Base-by-base conservation (phyloP, 2,329 filamentous ascomycete genomes). In the Fusarium austroafricanum region DNA sequence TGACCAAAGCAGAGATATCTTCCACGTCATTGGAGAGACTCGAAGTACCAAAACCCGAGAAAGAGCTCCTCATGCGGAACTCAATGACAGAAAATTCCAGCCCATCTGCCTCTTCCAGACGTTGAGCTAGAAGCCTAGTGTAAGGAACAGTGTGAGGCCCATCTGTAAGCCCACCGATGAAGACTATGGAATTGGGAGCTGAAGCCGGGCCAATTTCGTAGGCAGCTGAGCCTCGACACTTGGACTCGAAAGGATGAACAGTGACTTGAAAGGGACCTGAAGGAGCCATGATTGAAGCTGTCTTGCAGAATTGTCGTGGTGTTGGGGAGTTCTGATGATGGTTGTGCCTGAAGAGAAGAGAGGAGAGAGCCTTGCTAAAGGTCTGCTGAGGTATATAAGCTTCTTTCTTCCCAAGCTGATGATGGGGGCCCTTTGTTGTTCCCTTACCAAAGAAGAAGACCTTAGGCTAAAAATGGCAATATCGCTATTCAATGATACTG, bases 121-220 rank as follows among this genome's bases (percentile, higher is more conserved):
- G 76, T 38, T 77, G 75, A 15, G 85, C 83, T 55, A 89, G 77
- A 2, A 76, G 73, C 7, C 82, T 81, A 46, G 83, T 79, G 61
- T 91, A 92, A 2, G 83, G 79, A 10, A 91, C 84, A 1, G 88
- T 89, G 65, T 91, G 86, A 60, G 90, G 86, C 3, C 90, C 90
- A 76, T 93, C 91, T 37, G 84, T 85, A 17, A 94, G 84, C 35
- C 91, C 91, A 64, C 89, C 90, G 65, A 93, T 84, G 79, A 91
- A 91, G 62, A 93, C 77, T 54, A 93, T 77, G 5, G 88, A 89
- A 77, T 92, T 88, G 49, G 76, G 80, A 58, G 81, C 77, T 39
- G 77, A 72, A 12, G 70, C 40, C 17, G 76, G 74, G 23, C 84
- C 83, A 18, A 79, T 72, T 70, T 86, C 84, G 66, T 86, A 86